These are phyloP conservation scores for Xylaria sp. DNA, from an alignment of 2,329 filamentous ascomycete genomes.

Conservation along the genomic window DNA sequence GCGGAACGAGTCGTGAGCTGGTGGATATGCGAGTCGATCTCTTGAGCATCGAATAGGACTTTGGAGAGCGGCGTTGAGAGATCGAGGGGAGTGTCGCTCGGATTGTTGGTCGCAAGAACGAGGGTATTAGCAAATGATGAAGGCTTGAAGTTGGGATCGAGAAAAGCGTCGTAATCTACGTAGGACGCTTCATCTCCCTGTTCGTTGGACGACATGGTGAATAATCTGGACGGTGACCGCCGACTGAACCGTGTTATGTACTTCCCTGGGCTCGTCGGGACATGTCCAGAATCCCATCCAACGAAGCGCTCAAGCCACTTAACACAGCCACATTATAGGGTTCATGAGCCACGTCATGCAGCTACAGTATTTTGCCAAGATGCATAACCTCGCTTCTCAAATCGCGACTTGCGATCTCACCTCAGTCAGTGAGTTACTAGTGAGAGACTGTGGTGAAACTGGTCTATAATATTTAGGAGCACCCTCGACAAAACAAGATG, in stretches of 20 bases:
- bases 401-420: no score
- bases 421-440: no score
- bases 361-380: no score
- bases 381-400: no score
- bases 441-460: no score
- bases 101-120: slow-evolving; percentile 85
- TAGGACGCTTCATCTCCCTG: slow-evolving; percentile 65
- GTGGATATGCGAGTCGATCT: slow-evolving; percentile 95
- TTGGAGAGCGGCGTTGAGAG: slow-evolving; percentile 89
- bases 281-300: background rate
- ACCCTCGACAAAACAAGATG: no score
- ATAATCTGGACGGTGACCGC: background rate
- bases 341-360: no score
- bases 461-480: no score
- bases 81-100: slow-evolving; percentile 82
- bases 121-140: slow-evolving; percentile 81
- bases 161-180: slow-evolving; percentile 91
- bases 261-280: no score
- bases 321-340: no score
- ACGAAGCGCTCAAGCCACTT: no score
- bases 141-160: slow-evolving; percentile 76
- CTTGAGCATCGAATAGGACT: slow-evolving; percentile 93
- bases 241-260: no score
- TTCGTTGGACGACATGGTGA: slow-evolving; percentile 33
- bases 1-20: slow-evolving; percentile 79